These are phyloP conservation scores for Schizophyllum commune DNA, from an alignment of 1,284 basidiomycete species.

Conservation along the genomic window DNA sequence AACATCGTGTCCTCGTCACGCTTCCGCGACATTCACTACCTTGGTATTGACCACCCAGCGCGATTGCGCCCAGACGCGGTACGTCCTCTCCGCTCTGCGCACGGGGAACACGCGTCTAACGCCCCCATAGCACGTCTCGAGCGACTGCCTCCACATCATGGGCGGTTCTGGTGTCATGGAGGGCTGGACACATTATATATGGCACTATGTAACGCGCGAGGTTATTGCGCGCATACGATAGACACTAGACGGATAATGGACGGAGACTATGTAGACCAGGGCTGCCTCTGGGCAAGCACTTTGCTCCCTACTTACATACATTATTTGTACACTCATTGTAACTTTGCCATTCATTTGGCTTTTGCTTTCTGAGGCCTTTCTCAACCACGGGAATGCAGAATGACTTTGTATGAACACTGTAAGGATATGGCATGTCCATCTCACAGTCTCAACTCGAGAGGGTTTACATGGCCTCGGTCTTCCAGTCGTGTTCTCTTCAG, in stretches of 20 bases:
- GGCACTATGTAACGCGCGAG: constrained; percentile 48
- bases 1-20: constrained; percentile 28
- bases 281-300: too few species aligned
- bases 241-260: not conserved
- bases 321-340: too few species aligned
- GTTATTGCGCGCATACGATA: constrained; percentile 3
- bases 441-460: too few species aligned
- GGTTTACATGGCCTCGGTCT: too few species aligned
- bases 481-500: too few species aligned
- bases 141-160: constrained; percentile 61
- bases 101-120: not conserved
- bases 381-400: too few species aligned
- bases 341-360: too few species aligned
- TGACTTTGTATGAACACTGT: too few species aligned
- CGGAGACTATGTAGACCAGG: too few species aligned
- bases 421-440: too few species aligned
- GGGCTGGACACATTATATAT: constrained; percentile 66
- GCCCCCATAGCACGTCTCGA: constrained; percentile 38
- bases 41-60: constrained; percentile 51
- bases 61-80: constrained; percentile 57
- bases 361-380: too few species aligned
- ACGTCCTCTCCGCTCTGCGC: constrained; percentile 16
- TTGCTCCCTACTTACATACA: too few species aligned
- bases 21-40: constrained; percentile 49
- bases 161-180: constrained; percentile 57